A percentile compares a stretch with the other conserved stretches of the same genome.
Evolutionary conservation across 306 rosid species (phyloP).

Genomic region (Cyamopsis tetragonoloba): DNA sequence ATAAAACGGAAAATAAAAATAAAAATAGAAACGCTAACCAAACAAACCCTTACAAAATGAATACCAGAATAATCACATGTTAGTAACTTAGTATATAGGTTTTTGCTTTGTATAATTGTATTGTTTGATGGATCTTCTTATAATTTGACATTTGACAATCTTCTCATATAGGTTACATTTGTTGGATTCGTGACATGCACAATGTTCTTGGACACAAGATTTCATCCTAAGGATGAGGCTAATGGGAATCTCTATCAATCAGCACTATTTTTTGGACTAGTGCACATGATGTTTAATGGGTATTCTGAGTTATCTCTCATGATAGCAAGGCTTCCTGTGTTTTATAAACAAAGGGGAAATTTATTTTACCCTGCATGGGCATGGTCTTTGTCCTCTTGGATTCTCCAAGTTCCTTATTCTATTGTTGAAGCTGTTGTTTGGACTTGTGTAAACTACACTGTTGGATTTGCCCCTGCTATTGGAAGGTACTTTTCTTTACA

Average conservation of each 20-base stretch:
- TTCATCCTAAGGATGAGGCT: constrained; percentile 49
- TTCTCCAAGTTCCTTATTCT: constrained; percentile 76
- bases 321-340: constrained; percentile 79
- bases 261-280: constrained; percentile 65
- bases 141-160: not conserved
- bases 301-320: constrained; percentile 71
- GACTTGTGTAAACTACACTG: constrained; percentile 60
- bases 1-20: too few species aligned
- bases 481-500: constrained; percentile 48
- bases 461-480: constrained; percentile 76
- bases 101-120: not conserved
- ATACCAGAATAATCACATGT: too few species aligned
- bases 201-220: constrained; percentile 46
- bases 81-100: not conserved
- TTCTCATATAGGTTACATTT: constrained; percentile 55
- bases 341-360: constrained; percentile 82
- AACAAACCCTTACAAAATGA: too few species aligned
- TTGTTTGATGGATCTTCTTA: not conserved
- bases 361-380: constrained; percentile 74
- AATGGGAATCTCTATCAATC: constrained; percentile 64
- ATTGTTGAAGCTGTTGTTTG: constrained; percentile 69
- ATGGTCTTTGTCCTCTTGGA: constrained; percentile 70
- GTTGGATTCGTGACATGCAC: constrained; percentile 75
- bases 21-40: too few species aligned
- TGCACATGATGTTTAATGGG: constrained; percentile 89